A percentile compares a stretch with the other conserved stretches of the same genome.
Evolutionary conservation across 805 yeast species (phyloP).

Genomic region (Candida vaughaniae): DNA sequence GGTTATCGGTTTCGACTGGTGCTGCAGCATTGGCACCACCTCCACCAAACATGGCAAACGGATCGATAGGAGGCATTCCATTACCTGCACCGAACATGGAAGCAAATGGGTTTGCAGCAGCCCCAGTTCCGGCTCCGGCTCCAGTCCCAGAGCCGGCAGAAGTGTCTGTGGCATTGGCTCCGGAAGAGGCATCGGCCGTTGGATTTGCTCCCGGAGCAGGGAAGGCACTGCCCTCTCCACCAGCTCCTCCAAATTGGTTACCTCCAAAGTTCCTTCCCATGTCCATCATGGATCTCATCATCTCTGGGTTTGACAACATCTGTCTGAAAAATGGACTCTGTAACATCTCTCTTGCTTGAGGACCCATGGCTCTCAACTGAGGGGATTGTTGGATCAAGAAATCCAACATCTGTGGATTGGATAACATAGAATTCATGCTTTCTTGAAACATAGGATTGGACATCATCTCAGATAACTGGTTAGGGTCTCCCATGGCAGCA

Average conservation of each 20-base stretch:
- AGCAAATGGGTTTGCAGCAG: constrained; percentile 38
- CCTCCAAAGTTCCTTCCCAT: constrained; percentile 51
- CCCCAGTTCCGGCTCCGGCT: constrained; percentile 11
- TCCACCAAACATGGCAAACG: constrained; percentile 52
- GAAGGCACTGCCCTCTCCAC: constrained; percentile 39
- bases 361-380: constrained; percentile 81
- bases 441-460: constrained; percentile 80
- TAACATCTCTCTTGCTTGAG: constrained; percentile 80
- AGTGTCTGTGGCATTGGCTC: no score
- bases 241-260: constrained; percentile 21
- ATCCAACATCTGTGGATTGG: constrained; percentile 87
- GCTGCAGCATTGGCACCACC: constrained; percentile 27
- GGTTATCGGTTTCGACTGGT: constrained; percentile 34
- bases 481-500: constrained; percentile 65
- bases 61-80: constrained; percentile 44
- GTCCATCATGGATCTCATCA: constrained; percentile 78
- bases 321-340: constrained; percentile 82
- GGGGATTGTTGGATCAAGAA: constrained; percentile 80
- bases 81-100: constrained; percentile 27
- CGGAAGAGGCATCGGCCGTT: constrained; percentile 8
- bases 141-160: constrained; percentile 12
- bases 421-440: constrained; percentile 75
- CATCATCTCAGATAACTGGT: constrained; percentile 72
- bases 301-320: constrained; percentile 71
- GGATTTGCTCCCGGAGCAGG: constrained; percentile 26